Base-by-base conservation (phyloP, 176 grass and related monocot species). In the Themeda triandra region DNA sequence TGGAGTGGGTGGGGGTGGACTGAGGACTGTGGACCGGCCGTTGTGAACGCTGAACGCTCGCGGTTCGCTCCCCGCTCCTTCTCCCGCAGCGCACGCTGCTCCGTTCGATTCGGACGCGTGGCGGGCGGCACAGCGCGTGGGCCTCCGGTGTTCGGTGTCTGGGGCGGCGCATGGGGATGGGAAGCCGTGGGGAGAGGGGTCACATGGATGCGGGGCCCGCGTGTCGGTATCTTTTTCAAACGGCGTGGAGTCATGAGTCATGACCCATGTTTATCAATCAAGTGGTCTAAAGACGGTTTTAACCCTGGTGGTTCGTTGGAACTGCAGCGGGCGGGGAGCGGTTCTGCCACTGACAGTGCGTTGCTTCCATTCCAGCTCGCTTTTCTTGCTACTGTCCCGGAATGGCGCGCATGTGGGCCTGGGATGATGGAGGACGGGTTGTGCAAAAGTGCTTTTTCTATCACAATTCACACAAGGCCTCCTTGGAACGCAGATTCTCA, bases 121-220 rank as follows among this genome's bases (percentile, higher is more conserved):
- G 69, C 31, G 10, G 1, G 11, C 17, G 4, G 71, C 19, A 32
- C 71, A 44, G 15, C 14, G 13, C 27, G 59, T 49, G 18, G 24
- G 59, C 9, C 23, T 39, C 6, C 0, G 0, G 35, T 56, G 60
- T 49, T 0, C 2, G 45, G 30, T 65, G 54, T 53, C 49, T 5
- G 53, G 66, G 35, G 6, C 45, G 59, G 76, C 30, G 80, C 79
- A 63, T 36, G 27, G 62, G 31, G 21, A 63, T 36, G 27, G 62
- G 31, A 14, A 24, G 68, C 10, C 19, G 78, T 40, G 63, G 49
- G 19, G 7, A 46, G 33, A 33, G 24, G 37, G 62, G 13, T 19
- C 29, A 73, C 84, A 86, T 87, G 88, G 17, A 4, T 1, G 73
- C 10, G 67, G 84, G 75, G 13, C 80, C 84, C 75, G 23, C 80